These are phyloP conservation scores for Clitoria ternatea DNA, from an alignment of 306 rosid species.

Conservation along the genomic window DNA sequence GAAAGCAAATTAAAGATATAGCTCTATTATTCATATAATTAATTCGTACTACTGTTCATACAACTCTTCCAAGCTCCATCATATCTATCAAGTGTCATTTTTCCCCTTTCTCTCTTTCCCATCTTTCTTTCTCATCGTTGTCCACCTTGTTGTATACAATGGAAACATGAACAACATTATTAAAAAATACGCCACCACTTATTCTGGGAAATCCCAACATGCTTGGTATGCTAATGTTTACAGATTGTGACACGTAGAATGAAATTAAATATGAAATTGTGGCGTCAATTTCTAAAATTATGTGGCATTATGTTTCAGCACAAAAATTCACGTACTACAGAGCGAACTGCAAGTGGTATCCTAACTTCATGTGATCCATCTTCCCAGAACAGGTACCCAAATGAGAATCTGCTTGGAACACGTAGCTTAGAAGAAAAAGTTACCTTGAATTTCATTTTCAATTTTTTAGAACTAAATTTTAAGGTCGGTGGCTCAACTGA, in stretches of 20 bases:
- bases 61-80: too few relatives aligned
- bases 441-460: constrained; percentile 46
- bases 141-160: too few relatives aligned
- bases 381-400: constrained; percentile 59
- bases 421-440: constrained; percentile 29
- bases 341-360: constrained; percentile 40
- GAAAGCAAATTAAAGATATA: too few relatives aligned
- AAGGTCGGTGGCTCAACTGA: constrained; percentile 40
- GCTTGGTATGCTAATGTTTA: background rate
- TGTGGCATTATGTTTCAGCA: constrained; percentile 24
- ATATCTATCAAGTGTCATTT: too few relatives aligned
- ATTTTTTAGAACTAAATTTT: constrained; percentile 28
- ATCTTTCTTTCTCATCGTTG: too few relatives aligned
- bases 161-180: too few relatives aligned
- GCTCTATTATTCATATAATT: too few relatives aligned
- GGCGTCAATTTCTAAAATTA: background rate
- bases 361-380: constrained; percentile 51
- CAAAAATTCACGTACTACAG: constrained; percentile 35
- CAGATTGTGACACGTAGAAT: background rate
- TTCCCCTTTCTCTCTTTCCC: too few relatives aligned
- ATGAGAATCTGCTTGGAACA: constrained; percentile 47
- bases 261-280: background rate
- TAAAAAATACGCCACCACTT: too few relatives aligned
- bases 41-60: too few relatives aligned
- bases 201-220: too few relatives aligned